Evolutionary conservation across 345 rosid species (phyloP).

Genomic region (Linum usitatissimum): DNA sequence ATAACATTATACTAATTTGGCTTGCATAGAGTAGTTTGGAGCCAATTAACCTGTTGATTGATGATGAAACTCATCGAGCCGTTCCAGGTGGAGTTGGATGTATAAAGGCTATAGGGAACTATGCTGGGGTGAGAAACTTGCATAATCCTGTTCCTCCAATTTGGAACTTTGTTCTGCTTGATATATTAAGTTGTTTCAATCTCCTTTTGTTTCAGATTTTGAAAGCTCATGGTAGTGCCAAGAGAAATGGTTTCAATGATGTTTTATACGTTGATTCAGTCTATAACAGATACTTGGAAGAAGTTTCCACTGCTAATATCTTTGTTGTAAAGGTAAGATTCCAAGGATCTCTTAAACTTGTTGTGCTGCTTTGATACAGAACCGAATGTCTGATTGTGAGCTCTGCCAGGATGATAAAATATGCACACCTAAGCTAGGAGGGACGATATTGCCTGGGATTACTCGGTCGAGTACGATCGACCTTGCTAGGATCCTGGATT

Average conservation of each 20-base stretch:
- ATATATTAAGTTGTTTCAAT: background rate
- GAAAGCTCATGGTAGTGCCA: conserved; percentile 22
- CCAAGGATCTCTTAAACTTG: background rate
- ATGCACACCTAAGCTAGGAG: conserved; percentile 21
- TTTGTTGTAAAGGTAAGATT: conserved; percentile 26
- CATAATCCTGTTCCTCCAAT: background rate
- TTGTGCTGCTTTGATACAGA: background rate
- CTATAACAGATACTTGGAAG: conserved; percentile 24
- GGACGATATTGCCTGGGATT: conserved; percentile 25
- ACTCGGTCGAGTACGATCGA: conserved; percentile 24
- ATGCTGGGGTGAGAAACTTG: conserved; percentile 17
- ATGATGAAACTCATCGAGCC: conserved; percentile 18
- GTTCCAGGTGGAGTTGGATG: conserved; percentile 27
- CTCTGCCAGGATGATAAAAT: conserved; percentile 18
- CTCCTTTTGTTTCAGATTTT: conserved; percentile 11
- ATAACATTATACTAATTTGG: background rate
- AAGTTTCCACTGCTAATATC: conserved; percentile 22
- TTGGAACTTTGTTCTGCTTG: background rate
- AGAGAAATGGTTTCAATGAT: conserved; percentile 23
- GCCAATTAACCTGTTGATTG: conserved; percentile 22
- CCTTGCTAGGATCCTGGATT: conserved; percentile 19
- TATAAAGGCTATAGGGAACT: conserved; percentile 23
- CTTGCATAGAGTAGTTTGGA: conserved; percentile 15
- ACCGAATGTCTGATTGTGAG: conserved; percentile 1
- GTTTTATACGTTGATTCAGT: conserved; percentile 24